Evolutionary conservation across 495 filamentous ascomycete species (phyloP), one percentile per base, ranked within the genome.

Genomic region (Lepidopterella palustris): DNA sequence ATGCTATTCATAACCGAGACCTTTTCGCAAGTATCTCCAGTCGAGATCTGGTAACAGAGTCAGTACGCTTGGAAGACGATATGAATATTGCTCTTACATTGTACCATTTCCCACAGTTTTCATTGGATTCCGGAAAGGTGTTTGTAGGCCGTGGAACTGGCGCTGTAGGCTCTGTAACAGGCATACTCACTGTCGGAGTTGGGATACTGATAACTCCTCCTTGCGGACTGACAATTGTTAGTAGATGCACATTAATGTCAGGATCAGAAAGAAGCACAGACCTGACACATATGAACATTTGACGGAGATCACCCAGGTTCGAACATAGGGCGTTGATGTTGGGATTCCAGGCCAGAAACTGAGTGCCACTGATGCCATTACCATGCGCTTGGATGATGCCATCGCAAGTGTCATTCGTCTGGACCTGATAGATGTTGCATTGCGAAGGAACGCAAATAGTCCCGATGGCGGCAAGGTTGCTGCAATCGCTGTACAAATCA

Each of bases 11-110:
- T 35, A 24, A 60, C 27, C 23, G 64, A 55, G 4, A 67, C 26
- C 18, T 31, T 21, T 32, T 48, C 53, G 52, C 64, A 67, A 27
- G 13, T 29, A 57, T 67, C 64, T 21, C 64, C 64, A 39, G n/a
- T 39, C 8, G 32, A n/a, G 32, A 39, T 39, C 32, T n/a, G 32
- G n/a, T 39, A 39, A 39, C 8, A 39, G 6, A 39, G 6, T n/a
- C n/a, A 8, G 32, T 8, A 39, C 6, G n/a, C n/a, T 6, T 8
- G 32, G 6, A n/a, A 39, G 32, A 6, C 6, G 32, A 39, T 6
- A n/a, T 39, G 32, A 6, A 8, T 39, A 39, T n/a, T n/a, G n/a
- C n/a, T n/a, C 32, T 39, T 39, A 39, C 32, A 39, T 6, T 39
- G 32, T 39, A 39, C 32, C 32, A 39, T 39, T 39, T 39, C 6